Percentiles rank a stretch among this genome's conserved stretches.
Evolutionary conservation across 768 basidiomycete species (phyloP).

Genomic region (Boletus rufocinnamomeus): DNA sequence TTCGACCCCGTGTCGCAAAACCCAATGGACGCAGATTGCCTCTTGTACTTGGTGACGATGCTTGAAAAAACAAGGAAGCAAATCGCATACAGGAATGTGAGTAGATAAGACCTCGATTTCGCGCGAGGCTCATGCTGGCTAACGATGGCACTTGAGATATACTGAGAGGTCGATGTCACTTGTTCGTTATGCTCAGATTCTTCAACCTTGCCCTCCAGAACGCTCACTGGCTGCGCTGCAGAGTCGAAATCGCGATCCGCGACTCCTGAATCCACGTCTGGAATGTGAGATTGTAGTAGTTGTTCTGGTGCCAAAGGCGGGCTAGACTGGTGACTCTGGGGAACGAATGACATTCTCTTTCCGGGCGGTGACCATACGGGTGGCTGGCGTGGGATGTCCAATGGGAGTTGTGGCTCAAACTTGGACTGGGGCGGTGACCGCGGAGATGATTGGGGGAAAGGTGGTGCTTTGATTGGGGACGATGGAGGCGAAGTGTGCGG

Average conservation of each 20-base stretch:
- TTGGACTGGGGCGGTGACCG: conserved; percentile 54
- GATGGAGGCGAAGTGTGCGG: conserved; percentile 52
- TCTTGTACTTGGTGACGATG: conserved; percentile 55
- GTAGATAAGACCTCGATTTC: conserved; percentile 32
- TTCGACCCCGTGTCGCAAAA: conserved; percentile 69
- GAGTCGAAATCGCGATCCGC: neutral
- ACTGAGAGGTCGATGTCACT: conserved; percentile 39
- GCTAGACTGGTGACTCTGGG: conserved; percentile 23
- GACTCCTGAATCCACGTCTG: conserved; percentile 7
- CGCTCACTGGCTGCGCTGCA: conserved; percentile 15
- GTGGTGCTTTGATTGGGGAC: conserved; percentile 38
- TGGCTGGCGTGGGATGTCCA: conserved; percentile 36
- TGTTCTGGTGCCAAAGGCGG: conserved; percentile 16
- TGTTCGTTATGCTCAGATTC: conserved; percentile 25
- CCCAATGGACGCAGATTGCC: conserved; percentile 68
- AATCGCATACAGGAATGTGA: conserved; percentile 46
- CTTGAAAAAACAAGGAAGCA: conserved; percentile 38
- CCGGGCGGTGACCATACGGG: conserved; percentile 16
- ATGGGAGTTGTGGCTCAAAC: conserved; percentile 56
- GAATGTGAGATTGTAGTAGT: conserved; percentile 3
- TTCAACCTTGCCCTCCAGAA: conserved; percentile 24
- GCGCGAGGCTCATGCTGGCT: conserved; percentile 14
- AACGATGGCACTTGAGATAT: conserved; percentile 39
- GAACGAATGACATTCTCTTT: conserved; percentile 15
- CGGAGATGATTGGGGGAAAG: conserved; percentile 25